Conservation (phyloP, 2,329 filamentous ascomycete species). For the Sporothrix globosa region DNA sequence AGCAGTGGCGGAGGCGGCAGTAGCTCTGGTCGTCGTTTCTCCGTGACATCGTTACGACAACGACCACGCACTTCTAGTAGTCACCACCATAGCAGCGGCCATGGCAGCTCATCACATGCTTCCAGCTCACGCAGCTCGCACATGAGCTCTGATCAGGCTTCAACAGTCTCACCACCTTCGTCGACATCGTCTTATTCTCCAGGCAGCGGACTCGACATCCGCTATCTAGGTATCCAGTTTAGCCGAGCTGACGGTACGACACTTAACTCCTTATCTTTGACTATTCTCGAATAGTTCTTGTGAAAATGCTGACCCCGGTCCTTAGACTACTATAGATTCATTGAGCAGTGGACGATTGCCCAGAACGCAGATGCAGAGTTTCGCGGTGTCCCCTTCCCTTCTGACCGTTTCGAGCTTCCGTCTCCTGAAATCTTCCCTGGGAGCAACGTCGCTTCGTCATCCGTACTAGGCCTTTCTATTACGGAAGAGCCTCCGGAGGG, state of each 20-base stretch:
- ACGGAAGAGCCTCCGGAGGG: slow-evolving; percentile 41
- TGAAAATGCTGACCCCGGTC: slow-evolving; percentile 1
- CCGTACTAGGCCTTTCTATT: slow-evolving; percentile 39
- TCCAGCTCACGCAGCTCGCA: slow-evolving; percentile 33
- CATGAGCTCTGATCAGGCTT: slow-evolving; percentile 31
- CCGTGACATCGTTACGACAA: slow-evolving; percentile 50
- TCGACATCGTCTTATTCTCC: slow-evolving; percentile 35
- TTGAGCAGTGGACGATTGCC: slow-evolving; percentile 52
- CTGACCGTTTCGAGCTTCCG: slow-evolving; percentile 52
- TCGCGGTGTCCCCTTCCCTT: slow-evolving; percentile 51
- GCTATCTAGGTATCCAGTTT: slow-evolving; percentile 56
- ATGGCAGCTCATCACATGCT: slow-evolving; percentile 27
- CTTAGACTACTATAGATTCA: slow-evolving; percentile 52
- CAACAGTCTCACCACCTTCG: slow-evolving; percentile 24
- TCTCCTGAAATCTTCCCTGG: slow-evolving; percentile 51
- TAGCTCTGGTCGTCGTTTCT: slow-evolving; percentile 46
- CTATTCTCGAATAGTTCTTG: too few relatives aligned
- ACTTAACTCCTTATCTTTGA: not conserved
- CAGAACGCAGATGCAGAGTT: slow-evolving; percentile 54
- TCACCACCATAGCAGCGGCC: slow-evolving; percentile 13
- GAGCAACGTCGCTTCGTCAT: slow-evolving; percentile 35
- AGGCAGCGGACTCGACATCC: slow-evolving; percentile 47
- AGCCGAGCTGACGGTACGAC: slow-evolving; percentile 51
- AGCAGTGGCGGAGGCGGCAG: slow-evolving; percentile 32
- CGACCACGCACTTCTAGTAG: slow-evolving; percentile 40